Percentiles rank a stretch among this genome's conserved stretches.
These are phyloP conservation scores for Trypanosoma congolense DNA, from an alignment of 208 protist species.

Conservation along the genomic window DNA sequence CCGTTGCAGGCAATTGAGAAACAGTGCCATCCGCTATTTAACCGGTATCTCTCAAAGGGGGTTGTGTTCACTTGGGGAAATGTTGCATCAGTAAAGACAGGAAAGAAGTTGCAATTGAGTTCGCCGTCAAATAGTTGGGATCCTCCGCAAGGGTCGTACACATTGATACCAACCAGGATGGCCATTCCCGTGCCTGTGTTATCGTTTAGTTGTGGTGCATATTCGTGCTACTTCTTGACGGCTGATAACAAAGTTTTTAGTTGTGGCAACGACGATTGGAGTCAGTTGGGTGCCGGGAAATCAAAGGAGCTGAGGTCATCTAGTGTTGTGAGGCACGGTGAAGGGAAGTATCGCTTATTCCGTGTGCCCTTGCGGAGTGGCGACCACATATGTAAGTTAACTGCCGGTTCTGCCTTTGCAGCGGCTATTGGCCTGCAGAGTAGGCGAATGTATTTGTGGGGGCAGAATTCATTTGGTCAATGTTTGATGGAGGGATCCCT, in stretches of 20 bases:
- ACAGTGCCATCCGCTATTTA: conserved; percentile 13
- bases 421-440: conserved; percentile 27
- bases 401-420: conserved; percentile 35
- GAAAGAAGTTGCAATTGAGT: background rate
- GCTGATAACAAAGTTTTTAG: conserved; percentile 25
- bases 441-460: conserved; percentile 60
- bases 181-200: conserved; percentile 12
- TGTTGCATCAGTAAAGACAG: background rate
- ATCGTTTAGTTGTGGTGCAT: conserved; percentile 24
- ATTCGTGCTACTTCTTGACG: conserved; percentile 35
- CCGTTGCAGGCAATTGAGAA: conserved; percentile 11
- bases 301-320: background rate
- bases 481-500: conserved; percentile 29
- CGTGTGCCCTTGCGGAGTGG: conserved; percentile 25
- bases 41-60: conserved; percentile 15
- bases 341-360: conserved; percentile 21
- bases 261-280: conserved; percentile 37
- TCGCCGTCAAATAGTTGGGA: background rate
- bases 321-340: background rate
- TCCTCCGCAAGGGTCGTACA: background rate
- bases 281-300: conserved; percentile 47
- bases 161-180: conserved; percentile 6
- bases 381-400: conserved; percentile 34
- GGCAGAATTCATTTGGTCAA: conserved; percentile 72
- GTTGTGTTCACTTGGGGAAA: conserved; percentile 17